Percentiles rank a stretch among this genome's conserved stretches.
phyloP scores from a whole-genome alignment of 2,329 filamentous ascomycete species.

The Tolypocladium amazonense region DNA sequence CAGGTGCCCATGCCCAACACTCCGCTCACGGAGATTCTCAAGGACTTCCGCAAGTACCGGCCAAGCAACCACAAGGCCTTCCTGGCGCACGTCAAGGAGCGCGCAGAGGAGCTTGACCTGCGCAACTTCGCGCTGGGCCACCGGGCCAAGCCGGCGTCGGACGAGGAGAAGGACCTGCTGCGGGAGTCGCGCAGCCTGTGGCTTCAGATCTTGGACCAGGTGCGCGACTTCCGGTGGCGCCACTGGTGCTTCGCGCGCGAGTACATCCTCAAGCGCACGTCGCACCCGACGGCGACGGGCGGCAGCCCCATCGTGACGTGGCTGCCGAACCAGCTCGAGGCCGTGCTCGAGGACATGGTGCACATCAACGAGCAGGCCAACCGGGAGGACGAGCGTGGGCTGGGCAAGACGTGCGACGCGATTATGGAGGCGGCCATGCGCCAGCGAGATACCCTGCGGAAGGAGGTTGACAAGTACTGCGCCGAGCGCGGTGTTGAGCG shows the following conservation, averaged over 20 bases:
- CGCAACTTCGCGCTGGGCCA: slow-evolving; percentile 45
- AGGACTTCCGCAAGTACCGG: slow-evolving; percentile 81
- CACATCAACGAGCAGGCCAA: slow-evolving; percentile 38
- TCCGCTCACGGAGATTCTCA: slow-evolving; percentile 76
- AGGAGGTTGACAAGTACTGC: slow-evolving; percentile 70
- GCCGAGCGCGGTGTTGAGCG: slow-evolving; percentile 41
- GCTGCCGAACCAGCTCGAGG: slow-evolving; percentile 71
- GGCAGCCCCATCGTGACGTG: slow-evolving; percentile 77
- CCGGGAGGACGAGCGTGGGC: slow-evolving; percentile 25
- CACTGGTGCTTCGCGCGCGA: slow-evolving; percentile 81
- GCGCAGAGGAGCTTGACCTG: slow-evolving; percentile 37
- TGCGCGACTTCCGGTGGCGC: slow-evolving; percentile 72
- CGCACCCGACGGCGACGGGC: slow-evolving; percentile 68
- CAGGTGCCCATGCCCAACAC: slow-evolving; percentile 82
- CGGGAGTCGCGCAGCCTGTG: slow-evolving; percentile 49
- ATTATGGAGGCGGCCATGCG: slow-evolving; percentile 58
- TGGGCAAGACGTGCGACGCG: slow-evolving; percentile 37
- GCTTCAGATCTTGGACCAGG: slow-evolving; percentile 58
- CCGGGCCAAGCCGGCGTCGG: slow-evolving; percentile 7
- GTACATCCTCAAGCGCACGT: slow-evolving; percentile 71
- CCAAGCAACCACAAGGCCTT: slow-evolving; percentile 85
- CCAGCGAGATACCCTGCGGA: slow-evolving; percentile 55
- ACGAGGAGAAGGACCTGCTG: slow-evolving; percentile 30
- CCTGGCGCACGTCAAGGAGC: slow-evolving; percentile 56
- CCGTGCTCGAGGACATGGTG: slow-evolving; percentile 62